Evolutionary conservation across 2,329 filamentous ascomycete species (phyloP).

Genomic region (Penicillium verrucosum): DNA sequence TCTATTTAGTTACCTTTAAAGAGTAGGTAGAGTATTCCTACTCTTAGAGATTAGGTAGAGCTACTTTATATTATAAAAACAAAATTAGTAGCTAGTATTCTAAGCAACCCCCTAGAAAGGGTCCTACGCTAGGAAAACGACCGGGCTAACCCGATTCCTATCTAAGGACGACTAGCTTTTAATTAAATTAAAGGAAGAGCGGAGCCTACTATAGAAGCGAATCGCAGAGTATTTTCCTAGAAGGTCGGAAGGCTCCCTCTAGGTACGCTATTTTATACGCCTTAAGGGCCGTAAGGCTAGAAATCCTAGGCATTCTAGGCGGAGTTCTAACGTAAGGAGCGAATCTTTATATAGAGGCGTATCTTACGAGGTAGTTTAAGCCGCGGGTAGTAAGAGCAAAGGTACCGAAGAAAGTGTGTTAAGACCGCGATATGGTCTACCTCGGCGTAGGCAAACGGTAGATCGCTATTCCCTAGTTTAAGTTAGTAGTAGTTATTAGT

Average conservation of each 20-base stretch:
- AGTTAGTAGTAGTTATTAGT: too few species aligned
- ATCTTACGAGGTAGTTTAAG: too few species aligned
- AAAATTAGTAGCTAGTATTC: too few species aligned
- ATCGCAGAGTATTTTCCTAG: slow-evolving; percentile 11
- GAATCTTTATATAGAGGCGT: too few species aligned
- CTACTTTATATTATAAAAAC: neutral
- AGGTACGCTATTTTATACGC: slow-evolving; percentile 11
- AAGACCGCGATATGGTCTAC: slow-evolving; percentile 9
- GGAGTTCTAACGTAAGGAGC: too few species aligned
- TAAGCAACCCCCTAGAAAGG: neutral
- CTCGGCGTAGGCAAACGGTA: slow-evolving; percentile 8
- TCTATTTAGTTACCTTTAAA: slow-evolving; percentile 13
- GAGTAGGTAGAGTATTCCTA: slow-evolving; percentile 9
- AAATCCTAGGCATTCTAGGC: neutral
- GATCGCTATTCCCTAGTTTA: neutral
- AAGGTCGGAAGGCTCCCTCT: slow-evolving; percentile 9
- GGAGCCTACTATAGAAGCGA: slow-evolving; percentile 4
- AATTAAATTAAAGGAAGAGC: slow-evolving; percentile 14
- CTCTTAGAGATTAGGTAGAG: neutral
- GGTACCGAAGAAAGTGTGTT: neutral
- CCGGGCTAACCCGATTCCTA: neutral
- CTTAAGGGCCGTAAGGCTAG: slow-evolving; percentile 2
- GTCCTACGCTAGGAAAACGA: slow-evolving; percentile 4
- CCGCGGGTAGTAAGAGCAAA: neutral
- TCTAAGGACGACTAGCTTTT: slow-evolving; percentile 11